Base-by-base conservation (phyloP, 495 filamentous ascomycete genomes). In the Aeminium ludgeri region DNA sequence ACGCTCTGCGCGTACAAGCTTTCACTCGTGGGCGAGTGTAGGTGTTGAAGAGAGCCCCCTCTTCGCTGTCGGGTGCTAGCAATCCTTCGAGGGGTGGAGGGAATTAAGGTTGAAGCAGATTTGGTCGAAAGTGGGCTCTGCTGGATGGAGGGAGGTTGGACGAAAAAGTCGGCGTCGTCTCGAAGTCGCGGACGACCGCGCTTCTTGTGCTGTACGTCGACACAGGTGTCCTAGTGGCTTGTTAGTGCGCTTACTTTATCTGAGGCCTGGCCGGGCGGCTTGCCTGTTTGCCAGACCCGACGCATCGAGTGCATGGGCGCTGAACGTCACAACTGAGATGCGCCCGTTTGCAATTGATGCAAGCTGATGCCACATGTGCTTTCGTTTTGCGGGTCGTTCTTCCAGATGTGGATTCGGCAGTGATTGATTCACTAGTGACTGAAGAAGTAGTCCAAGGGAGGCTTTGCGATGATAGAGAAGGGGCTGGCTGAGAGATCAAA, bases 161-260 rank as follows among this genome's bases (percentile, higher is more conserved):
- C 40, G n/a, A 13, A 28, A 25, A 43, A 31, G 20, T 66, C 64
- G 36, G 73, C 69, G 38, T 95, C 89, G 52, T 93, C 86, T 55
- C 87, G 80, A 53, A 97, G 66, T 38, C 89, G 78, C 50, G 89
- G 89, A 42, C 89, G 70, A 16, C 89, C 89, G 45, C 89, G 69
- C 57, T 95, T 96, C 62, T 95, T 97, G 61, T 96, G 87, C 50
- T 86, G 84, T 17, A 96, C 85, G 59, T 97, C 89, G 38, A 85
- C 68, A 50, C 87, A 96, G n/a, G 80, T 72, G 38, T 86, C 79
- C 70, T 93, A 61, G n/a, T 25, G 25, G 46, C 20, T 40, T 36
- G 16, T 35, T 23, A 19, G 6, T 27, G n/a, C n/a, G n/a, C n/a
- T n/a, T n/a, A n/a, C n/a, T n/a, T n/a, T n/a, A n/a, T n/a, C n/a